phyloP scores from a whole-genome alignment of 352 stramenopile genomes.

The Blastocystis hominis region DNA sequence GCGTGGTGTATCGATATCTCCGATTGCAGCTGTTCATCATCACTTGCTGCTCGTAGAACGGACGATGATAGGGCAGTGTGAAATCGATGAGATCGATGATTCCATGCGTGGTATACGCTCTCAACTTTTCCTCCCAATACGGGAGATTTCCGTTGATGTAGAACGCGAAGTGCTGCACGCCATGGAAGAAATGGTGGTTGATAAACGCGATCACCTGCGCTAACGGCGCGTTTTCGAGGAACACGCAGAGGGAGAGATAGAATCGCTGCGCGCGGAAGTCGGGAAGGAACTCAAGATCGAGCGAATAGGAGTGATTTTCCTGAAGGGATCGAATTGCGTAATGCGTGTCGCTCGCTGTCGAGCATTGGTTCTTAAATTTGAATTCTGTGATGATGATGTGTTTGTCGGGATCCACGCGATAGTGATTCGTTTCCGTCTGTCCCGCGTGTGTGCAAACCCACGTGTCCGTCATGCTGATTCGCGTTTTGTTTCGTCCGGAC shows the following conservation, averaged over 20 bases:
- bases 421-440: not conserved
- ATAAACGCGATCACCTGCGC: not conserved
- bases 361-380: not conserved
- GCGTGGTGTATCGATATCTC: not conserved
- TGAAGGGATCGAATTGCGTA: not conserved
- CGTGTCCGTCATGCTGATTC: not conserved
- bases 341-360: not conserved
- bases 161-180: slow-evolving; percentile 44
- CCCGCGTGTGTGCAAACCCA: not conserved
- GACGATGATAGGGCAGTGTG: not conserved
- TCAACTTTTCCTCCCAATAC: not conserved
- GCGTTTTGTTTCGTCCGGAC: not conserved
- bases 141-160: not conserved
- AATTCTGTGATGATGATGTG: slow-evolving; percentile 3
- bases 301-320: not conserved
- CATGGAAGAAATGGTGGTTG: slow-evolving; percentile 26
- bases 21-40: slow-evolving; percentile 25
- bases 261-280: not conserved
- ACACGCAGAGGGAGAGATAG: slow-evolving; percentile 1
- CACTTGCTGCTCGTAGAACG: not conserved
- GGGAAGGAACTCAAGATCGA: not conserved
- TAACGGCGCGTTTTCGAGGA: not conserved
- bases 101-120: not conserved
- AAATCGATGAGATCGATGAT: slow-evolving; percentile 25
- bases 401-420: not conserved